A percentile compares a stretch with the other conserved stretches of the same genome.
These are phyloP conservation scores for Colletotrichum eremochloae DNA, from an alignment of 2,329 filamentous ascomycete species.

Conservation along the genomic window DNA sequence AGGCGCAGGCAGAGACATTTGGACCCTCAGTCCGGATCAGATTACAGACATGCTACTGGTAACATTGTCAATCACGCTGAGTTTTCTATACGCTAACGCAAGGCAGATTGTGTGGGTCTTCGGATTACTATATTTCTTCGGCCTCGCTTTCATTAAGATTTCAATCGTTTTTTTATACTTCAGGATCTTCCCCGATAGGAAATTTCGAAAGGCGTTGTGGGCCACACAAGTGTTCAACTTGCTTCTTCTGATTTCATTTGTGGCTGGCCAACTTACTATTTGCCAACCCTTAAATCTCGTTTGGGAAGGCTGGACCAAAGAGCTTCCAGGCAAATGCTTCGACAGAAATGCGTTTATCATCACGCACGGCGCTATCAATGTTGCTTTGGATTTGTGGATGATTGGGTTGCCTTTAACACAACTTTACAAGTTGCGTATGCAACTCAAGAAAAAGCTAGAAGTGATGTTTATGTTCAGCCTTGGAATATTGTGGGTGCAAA, in stretches of 20 bases:
- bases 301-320: slow-evolving; percentile 54
- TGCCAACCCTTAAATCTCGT: slow-evolving; percentile 58
- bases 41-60: slow-evolving; percentile 1
- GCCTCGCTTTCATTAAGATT: slow-evolving; percentile 51
- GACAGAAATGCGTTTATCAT: slow-evolving; percentile 55
- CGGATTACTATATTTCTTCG: slow-evolving; percentile 51
- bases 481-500: slow-evolving; percentile 40
- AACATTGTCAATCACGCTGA: background rate
- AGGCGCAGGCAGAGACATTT: slow-evolving; percentile 15
- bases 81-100: background rate
- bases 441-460: slow-evolving; percentile 53
- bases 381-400: slow-evolving; percentile 58
- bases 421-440: slow-evolving; percentile 49
- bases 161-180: slow-evolving; percentile 54
- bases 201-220: slow-evolving; percentile 45
- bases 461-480: slow-evolving; percentile 55
- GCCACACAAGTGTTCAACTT: slow-evolving; percentile 36
- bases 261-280: slow-evolving; percentile 58
- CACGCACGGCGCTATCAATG: slow-evolving; percentile 57
- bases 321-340: slow-evolving; percentile 50
- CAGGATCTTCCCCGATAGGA: slow-evolving; percentile 50
- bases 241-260: slow-evolving; percentile 45
- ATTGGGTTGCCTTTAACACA: slow-evolving; percentile 57
- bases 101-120: slow-evolving; percentile 51
- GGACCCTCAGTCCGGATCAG: slow-evolving; percentile 8